phyloP scores from a whole-genome alignment of 371 early-diverging fungal genomes.

The Chytridiales sp. region DNA sequence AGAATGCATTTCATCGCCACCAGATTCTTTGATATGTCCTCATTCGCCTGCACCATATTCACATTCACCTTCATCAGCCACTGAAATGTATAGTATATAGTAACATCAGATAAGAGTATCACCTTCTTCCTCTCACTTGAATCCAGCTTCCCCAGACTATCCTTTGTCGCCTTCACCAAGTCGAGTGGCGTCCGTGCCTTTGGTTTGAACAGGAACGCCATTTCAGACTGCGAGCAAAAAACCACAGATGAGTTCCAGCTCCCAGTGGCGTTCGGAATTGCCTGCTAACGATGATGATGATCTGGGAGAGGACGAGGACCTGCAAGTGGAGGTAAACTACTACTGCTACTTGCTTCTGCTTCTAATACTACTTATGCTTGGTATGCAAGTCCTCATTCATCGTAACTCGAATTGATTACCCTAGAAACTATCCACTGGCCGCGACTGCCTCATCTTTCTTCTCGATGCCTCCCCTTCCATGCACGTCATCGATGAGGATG shows the following conservation, averaged over 20 bases:
- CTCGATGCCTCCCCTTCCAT: slow-evolving; percentile 65
- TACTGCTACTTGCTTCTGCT: too few species aligned
- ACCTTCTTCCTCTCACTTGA: slow-evolving; percentile 68
- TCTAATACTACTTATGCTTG: too few species aligned
- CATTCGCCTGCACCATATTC: slow-evolving; percentile 68
- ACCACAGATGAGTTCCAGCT: too few species aligned
- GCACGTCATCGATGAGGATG: slow-evolving; percentile 46
- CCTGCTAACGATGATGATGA: too few species aligned
- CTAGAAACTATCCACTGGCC: too few species aligned
- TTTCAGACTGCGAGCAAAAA: too few species aligned
- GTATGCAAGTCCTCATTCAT: too few species aligned
- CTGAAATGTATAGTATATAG: background rate
- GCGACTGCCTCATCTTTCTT: slow-evolving; percentile 63
- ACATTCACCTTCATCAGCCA: background rate
- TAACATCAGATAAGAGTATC: slow-evolving; percentile 3
- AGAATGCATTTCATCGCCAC: slow-evolving; percentile 87
- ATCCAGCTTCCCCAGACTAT: slow-evolving; percentile 72
- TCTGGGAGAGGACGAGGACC: too few species aligned
- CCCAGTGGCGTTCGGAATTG: too few species aligned
- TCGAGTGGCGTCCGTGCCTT: slow-evolving; percentile 66
- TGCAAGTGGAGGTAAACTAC: too few species aligned
- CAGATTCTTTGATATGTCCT: slow-evolving; percentile 93
- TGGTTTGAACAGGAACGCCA: too few species aligned
- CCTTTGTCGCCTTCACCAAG: slow-evolving; percentile 80
- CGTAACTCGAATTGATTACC: too few species aligned